phyloP scores from a whole-genome alignment of 495 filamentous ascomycete species.

The Aspergillus panamensis region DNA sequence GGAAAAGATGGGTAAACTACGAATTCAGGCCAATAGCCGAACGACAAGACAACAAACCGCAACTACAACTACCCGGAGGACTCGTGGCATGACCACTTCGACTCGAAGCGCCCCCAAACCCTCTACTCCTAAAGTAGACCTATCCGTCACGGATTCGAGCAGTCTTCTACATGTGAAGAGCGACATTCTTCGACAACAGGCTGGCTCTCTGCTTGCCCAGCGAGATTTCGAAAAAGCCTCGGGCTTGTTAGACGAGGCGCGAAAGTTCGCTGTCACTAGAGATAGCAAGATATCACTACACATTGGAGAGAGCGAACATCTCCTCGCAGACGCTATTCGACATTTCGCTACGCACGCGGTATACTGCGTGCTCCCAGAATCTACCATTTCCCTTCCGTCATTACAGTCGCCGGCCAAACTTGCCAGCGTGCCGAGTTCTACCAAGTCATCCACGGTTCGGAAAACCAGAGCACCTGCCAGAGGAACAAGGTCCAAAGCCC shows the following conservation, averaged over 20 bases:
- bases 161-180: conserved; percentile 56
- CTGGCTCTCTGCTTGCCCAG: conserved; percentile 42
- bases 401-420: conserved; percentile 38
- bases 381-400: conserved; percentile 79
- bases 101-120: conserved; percentile 29
- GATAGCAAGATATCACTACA: conserved; percentile 41
- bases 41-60: conserved; percentile 23
- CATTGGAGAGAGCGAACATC: conserved; percentile 46
- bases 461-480: conserved; percentile 29
- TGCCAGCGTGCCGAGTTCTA: conserved; percentile 19
- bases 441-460: conserved; percentile 26
- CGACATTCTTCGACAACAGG: conserved; percentile 62
- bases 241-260: conserved; percentile 29
- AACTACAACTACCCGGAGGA: conserved; percentile 28
- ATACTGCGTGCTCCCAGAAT: conserved; percentile 86
- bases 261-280: conserved; percentile 33
- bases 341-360: conserved; percentile 75
- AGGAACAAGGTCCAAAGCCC: conserved; percentile 29
- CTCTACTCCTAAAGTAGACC: conserved; percentile 23
- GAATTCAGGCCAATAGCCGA: conserved; percentile 31
- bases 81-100: conserved; percentile 36
- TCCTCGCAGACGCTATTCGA: conserved; percentile 55
- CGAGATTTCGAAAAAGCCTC: conserved; percentile 42
- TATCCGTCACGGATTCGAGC: conserved; percentile 48
- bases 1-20: conserved; percentile 41